phyloP scores from a whole-genome alignment of 2,329 filamentous ascomycete genomes.

The Anisogramma anomala region DNA sequence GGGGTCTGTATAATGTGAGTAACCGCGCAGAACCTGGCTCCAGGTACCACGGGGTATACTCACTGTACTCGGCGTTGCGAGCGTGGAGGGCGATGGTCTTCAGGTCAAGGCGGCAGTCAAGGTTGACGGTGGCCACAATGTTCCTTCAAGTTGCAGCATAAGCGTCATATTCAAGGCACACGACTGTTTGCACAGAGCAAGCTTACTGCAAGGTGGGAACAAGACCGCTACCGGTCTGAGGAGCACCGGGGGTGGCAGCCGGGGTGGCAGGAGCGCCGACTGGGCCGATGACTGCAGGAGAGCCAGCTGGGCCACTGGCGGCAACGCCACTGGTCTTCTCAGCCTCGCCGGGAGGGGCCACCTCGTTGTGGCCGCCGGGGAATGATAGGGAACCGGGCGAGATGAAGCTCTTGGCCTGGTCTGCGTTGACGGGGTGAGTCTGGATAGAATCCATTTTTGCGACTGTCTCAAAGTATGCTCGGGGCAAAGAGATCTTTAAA shows the following conservation, averaged over 20 bases:
- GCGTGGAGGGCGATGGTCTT: constrained; percentile 99
- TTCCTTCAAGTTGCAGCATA: constrained; percentile 60
- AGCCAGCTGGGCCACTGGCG: constrained; percentile 38
- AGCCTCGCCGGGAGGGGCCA: constrained; percentile 69
- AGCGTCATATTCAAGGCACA: constrained; percentile 35
- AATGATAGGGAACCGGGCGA: constrained; percentile 87
- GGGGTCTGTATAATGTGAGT: constrained; percentile 11
- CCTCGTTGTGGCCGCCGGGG: constrained; percentile 68
- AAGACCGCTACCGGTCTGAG: constrained; percentile 73
- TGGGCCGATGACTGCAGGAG: constrained; percentile 52
- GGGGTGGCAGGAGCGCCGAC: constrained; percentile 84
- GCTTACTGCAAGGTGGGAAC: constrained; percentile 96
- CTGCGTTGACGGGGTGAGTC: constrained; percentile 81
- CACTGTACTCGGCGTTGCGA: constrained; percentile 88
- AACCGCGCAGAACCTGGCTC: constrained; percentile 4
- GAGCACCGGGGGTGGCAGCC: constrained; percentile 79
- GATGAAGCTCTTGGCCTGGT: constrained; percentile 92
- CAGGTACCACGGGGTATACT: constrained; percentile 9
- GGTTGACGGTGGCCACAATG: constrained; percentile 97
- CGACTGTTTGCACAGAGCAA: constrained; percentile 33
- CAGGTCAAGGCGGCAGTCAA: constrained; percentile 91
- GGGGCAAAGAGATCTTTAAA: not conserved
- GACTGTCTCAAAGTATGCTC: not conserved
- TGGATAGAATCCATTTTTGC: constrained; percentile 75
- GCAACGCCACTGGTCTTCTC: constrained; percentile 39